phyloP scores from a whole-genome alignment of 2,329 filamentous ascomycete genomes.

The Paraphaeosphaeria minitans region DNA sequence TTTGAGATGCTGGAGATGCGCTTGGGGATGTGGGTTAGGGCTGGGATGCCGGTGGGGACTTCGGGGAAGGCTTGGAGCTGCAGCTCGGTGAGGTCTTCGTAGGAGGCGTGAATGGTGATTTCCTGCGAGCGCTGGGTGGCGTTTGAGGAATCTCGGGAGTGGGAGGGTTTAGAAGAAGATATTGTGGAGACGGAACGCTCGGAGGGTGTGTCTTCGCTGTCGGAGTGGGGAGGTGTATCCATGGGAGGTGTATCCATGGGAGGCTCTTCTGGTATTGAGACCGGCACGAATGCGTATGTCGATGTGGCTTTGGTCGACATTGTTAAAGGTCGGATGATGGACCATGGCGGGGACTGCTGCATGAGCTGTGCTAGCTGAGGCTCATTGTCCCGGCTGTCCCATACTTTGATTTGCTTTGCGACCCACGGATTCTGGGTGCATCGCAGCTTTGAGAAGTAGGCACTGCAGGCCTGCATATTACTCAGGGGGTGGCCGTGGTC shows the following conservation, averaged over 20 bases:
- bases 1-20: conserved; percentile 20
- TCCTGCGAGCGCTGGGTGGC: conserved; percentile 31
- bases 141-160: conserved; percentile 32
- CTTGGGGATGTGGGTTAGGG: conserved; percentile 11
- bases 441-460: conserved; percentile 46
- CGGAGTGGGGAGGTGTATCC: conserved; percentile 24
- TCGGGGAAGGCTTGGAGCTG: conserved; percentile 24
- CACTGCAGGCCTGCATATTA: conserved; percentile 44
- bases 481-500: conserved; percentile 42
- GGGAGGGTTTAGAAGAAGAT: conserved; percentile 22
- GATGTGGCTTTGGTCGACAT: conserved; percentile 20
- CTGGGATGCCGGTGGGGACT: conserved; percentile 14
- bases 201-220: conserved; percentile 23
- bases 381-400: conserved; percentile 28
- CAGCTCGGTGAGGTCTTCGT: conserved; percentile 31
- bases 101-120: conserved; percentile 35
- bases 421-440: conserved; percentile 48
- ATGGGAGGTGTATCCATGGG: conserved; percentile 23
- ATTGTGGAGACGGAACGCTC: conserved; percentile 22
- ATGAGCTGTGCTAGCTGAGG: conserved; percentile 35
- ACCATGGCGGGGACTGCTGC: conserved; percentile 39
- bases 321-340: conserved; percentile 34
- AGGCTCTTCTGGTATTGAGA: conserved; percentile 31
- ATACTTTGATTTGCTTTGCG: conserved; percentile 37
- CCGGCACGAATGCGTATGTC: conserved; percentile 18